Evolutionary conservation across 1,284 basidiomycete species (phyloP), one percentile per base, ranked within the genome.

Genomic region (Volvariella surrecta): DNA sequence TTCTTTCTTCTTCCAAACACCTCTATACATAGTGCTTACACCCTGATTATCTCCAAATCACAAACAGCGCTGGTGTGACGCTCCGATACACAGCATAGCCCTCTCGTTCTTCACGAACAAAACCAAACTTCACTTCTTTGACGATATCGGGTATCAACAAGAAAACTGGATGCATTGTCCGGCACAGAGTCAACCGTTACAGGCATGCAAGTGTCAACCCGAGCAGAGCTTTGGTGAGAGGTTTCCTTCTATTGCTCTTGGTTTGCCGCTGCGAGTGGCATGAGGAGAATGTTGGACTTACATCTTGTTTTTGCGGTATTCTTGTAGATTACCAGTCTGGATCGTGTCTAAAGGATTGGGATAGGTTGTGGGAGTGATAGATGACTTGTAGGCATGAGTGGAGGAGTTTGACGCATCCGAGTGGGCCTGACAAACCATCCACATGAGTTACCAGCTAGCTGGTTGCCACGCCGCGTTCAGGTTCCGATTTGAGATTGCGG

Each of bases 81-180:
- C 89, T 4, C 89, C 87, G 0, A 74, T 90, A 1, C 87, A 89
- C 57, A 82, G 77, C 32, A 85, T 90, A 47, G 87, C 79, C 1
- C 82, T 77, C 0, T 76, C 81, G 0, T 58, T 89, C 18, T 87
- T 90, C 53, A 68, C 73, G 7, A 54, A 64, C 37, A 79, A 74
- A 52, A 65, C 76, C 37, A 70, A 83, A 54, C 70, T 89, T 20
- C 81, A 87, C 53, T 86, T 85, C 63, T 87, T 88, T 55, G 65
- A 73, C 38, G 72, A 79, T 44, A 71, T 76, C 32, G 73, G 72
- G 1, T 82, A 81, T 56, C 64, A 70, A 47, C 80, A 82, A 44
- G 64, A 64, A 37, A 71, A 75, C 1, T 80, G 74, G 57, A 70
- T 72, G 49, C 80, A 82, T 47, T 85, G 82, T 55, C 81, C 82